Evolutionary conservation across 1,139 yeast genomes (phyloP), one percentile per base, ranked within the genome.

Genomic region (Kurtzmaniella quercitrusa): DNA sequence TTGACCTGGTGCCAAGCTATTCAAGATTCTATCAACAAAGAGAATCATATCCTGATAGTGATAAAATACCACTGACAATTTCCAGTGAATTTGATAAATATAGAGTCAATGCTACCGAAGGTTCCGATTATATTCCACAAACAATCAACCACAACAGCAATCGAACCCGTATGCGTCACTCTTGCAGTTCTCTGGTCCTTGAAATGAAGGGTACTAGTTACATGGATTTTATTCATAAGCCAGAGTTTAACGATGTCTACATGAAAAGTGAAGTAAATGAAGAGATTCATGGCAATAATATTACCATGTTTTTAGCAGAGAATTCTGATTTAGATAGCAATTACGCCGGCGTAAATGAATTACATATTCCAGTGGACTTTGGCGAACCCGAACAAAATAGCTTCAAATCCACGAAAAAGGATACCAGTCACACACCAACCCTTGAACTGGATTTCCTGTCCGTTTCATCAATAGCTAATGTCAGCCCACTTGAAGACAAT

Each of bases 361-460:
- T 27, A 27, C 31, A 27, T 10, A 10, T 27, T 11, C 31, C 31
- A 7, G 31, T n/a, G 12, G 31, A 27, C 14, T 27, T 27, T 27
- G 31, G 5, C 10, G 31, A 27, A 12, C 12, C 10, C 10, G 31
- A 27, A 12, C 12, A 27, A 27, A 5, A 5, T 10, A 12, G 31
- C 14, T 27, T 27, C 12, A 10, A 27, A 27, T 27, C 31, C 4
- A 6, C 12, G 4, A 10, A 27, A 11, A 10, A 27, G n/a, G 31
- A 27, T 10, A 27, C 10, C 14, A 27, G n/a, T 12, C 31, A n/a
- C n/a, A 27, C 38, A 11, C 38, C 38, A 12, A 10, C 15, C 2
- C 25, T 36, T 21, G 38, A 36, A 12, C 38, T 19, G 17, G 38
- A 36, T 6, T 36, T 36, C 16, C 38, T 36, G 38, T 21, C 21